Evolutionary conservation across 371 early-diverging fungal species (phyloP).

Genomic region (Mortierella sp.): DNA sequence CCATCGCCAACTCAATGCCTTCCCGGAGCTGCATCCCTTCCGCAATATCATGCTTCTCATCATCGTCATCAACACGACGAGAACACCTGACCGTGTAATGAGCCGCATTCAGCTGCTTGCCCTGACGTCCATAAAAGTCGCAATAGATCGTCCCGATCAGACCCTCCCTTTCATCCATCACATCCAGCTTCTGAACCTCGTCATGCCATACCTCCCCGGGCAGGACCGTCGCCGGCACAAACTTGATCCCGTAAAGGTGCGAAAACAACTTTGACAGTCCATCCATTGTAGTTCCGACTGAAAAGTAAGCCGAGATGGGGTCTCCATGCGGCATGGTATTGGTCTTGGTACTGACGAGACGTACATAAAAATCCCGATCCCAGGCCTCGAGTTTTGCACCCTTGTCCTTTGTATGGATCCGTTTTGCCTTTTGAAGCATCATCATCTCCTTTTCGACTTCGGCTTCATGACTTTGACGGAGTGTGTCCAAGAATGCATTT

Average conservation of each 20-base stretch:
- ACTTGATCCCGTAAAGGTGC: conserved; percentile 86
- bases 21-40: conserved; percentile 40
- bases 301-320: conserved; percentile 73
- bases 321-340: conserved; percentile 43
- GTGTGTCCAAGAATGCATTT: conserved; percentile 80
- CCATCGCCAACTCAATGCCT: conserved; percentile 45
- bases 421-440: conserved; percentile 59
- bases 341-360: conserved; percentile 55
- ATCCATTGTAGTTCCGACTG: conserved; percentile 88
- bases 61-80: conserved; percentile 87
- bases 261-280: conserved; percentile 86
- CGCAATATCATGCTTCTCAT: conserved; percentile 64
- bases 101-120: conserved; percentile 88
- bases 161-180: conserved; percentile 85
- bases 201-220: conserved; percentile 90
- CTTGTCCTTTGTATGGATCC: conserved; percentile 43
- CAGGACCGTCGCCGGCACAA: conserved; percentile 72
- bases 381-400: conserved; percentile 73
- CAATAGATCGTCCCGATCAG: conserved; percentile 93
- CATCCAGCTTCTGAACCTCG: conserved; percentile 89
- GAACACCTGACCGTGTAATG: conserved; percentile 96
- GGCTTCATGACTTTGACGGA: conserved; percentile 68
- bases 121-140: conserved; percentile 83
- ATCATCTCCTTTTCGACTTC: conserved; percentile 64
- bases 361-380: conserved; percentile 85